phyloP scores from a whole-genome alignment of 2,329 filamentous ascomycete species.

The Clarireedia paspali region DNA sequence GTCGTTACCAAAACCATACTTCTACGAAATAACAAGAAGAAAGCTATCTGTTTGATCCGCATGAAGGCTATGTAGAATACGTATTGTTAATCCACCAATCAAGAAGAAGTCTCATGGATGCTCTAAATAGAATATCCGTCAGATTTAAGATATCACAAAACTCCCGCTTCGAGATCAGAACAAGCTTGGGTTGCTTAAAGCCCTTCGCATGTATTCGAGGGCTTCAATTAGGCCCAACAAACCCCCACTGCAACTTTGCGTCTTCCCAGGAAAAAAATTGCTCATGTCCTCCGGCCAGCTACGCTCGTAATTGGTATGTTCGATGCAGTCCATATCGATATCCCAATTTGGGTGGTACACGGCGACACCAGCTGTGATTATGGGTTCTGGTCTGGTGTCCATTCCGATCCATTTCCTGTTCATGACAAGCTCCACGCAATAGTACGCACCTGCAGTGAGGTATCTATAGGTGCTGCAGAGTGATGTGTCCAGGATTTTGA shows the following conservation, averaged over 20 bases:
- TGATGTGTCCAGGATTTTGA: conserved; percentile 16
- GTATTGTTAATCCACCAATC: too few relatives aligned
- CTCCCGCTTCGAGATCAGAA: too few relatives aligned
- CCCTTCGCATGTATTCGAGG: background rate
- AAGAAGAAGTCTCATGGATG: too few relatives aligned
- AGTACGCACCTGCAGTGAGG: conserved; percentile 15
- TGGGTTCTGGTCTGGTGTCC: conserved; percentile 18
- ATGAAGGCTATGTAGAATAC: too few relatives aligned
- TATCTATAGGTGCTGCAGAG: conserved; percentile 24
- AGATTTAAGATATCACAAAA: too few relatives aligned
- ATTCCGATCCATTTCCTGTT: conserved; percentile 23
- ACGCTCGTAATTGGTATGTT: conserved; percentile 16
- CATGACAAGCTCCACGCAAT: conserved; percentile 25
- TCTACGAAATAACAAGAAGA: too few relatives aligned
- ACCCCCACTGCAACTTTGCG: conserved; percentile 3
- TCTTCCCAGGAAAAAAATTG: conserved; percentile 17
- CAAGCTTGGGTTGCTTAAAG: background rate
- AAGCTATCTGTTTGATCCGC: too few relatives aligned
- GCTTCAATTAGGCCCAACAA: conserved; percentile 16
- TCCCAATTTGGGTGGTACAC: conserved; percentile 18
- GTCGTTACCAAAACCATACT: too few relatives aligned
- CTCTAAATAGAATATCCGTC: too few relatives aligned
- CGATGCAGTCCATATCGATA: conserved; percentile 20
- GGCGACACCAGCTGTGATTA: conserved; percentile 9
- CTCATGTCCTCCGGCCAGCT: conserved; percentile 18